Base-by-base conservation (phyloP, 345 rosid genomes). In the Stellera chamaejasme region DNA sequence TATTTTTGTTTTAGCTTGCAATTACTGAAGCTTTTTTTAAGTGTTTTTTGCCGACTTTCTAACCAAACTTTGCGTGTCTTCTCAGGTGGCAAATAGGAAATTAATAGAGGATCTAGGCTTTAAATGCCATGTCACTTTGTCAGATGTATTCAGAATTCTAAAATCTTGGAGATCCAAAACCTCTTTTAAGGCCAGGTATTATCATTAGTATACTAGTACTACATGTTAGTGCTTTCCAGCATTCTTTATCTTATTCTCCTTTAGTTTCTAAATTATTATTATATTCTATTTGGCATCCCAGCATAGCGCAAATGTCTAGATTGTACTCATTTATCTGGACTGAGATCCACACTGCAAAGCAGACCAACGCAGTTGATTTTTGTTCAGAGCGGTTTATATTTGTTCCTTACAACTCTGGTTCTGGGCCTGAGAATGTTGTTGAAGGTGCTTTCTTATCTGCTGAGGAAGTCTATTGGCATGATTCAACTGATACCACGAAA, bases 401-500 rank as follows among this genome's bases (percentile, higher is more conserved):
- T 76, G 80, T 84, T 66, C 99, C 99, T 27, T 63, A 48, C 60
- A 59, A 55, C 52, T 72, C 64, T 56, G 77, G 69, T 54, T 72
- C 54, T 49, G 55, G 78, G 77, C 77, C 69, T 11, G 77, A 78
- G 50, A 80, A 79, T 66, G 11, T 72, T 55, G 67, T 81, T 32
- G 52, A 74, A 55, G 98, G 98, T 61, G 55, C 74, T 53, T 84
- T 92, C 72, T 70, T 73, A 62, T 68, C 87, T 63, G 61, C 76
- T 56, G 73, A 77, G 58, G 93, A 92, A 56, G 87, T 86, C 25
- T 78, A 68, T 79, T 92, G 97, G 97, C 70, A 75, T 28, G 95
- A 92, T 78, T 73, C 93, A 54, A 84, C 88, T 63, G 96, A 87
- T 58, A 61, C 70, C 59, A 52, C 76, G 65, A 74, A 82, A 61